Base-by-base conservation (phyloP, 345 rosid species). In the Durio zibethinus region DNA sequence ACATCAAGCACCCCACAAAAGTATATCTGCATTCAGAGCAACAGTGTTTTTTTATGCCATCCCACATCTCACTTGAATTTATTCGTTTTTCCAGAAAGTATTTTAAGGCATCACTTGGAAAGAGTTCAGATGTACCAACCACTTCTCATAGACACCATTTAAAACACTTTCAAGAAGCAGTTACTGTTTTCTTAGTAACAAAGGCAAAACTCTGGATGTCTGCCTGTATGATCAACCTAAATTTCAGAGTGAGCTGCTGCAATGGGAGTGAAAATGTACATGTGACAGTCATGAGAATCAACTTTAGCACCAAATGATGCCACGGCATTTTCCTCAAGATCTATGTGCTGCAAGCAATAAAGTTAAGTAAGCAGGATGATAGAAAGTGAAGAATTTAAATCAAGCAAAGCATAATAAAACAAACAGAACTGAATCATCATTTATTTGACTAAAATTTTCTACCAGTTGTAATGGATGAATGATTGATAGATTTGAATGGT, bases 211-310 rank as follows among this genome's bases (percentile, higher is more conserved):
- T 2, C 15, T 4, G 42, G 48, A 38, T n/a, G 25, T 5, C n/a
- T 15, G 12, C 16, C 53, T 0, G 4, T 27, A n/a, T 48, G 18
- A 14, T 15, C 12, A 15, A 36, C 38, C 83, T 85, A 89, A 56
- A 80, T 80, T 43, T 80, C 88, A 12, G 83, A 68, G 82, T 38
- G 84, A 40, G 84, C 27, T 20, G 18, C 85, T 7, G 83, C 64
- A 72, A 81, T 84, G 3, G 91, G 91, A 64, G 92, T 86, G 84
- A 94, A 89, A 57, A 89, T 84, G 72, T 90, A 91, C 88, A 92
- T 77, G 47, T 84, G 87, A 76, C 94, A 90, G 78, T 90, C 91
- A 31, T 91, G 98, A 23, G 91, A 78, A 20, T 87, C 89, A 11
- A 94, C 94, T 76, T 56, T 78, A 56, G 97, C 85, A 72, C 87